A percentile compares a stretch with the other conserved stretches of the same genome.
Evolutionary conservation across 1,284 basidiomycete genomes (phyloP).

Genomic region (Ceratobasidium sp.): DNA sequence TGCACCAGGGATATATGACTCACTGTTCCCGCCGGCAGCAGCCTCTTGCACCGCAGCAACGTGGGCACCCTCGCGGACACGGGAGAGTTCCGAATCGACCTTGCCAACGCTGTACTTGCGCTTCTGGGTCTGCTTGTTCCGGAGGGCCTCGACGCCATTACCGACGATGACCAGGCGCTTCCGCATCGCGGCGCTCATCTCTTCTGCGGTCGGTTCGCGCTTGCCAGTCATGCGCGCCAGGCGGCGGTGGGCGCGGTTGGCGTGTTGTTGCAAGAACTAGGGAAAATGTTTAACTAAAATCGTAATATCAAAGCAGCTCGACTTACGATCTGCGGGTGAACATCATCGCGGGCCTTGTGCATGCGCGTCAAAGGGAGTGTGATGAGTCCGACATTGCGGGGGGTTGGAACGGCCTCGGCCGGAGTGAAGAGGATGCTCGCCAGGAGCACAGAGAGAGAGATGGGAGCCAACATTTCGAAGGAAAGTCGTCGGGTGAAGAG

Average conservation of each 20-base stretch:
- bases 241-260: conserved; percentile 73
- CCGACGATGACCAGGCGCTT: conserved; percentile 64
- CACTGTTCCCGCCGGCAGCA: conserved; percentile 8
- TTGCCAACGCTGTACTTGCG: conserved; percentile 38
- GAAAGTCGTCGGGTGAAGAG: conserved; percentile 14
- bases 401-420: conserved; percentile 30
- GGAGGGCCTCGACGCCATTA: conserved; percentile 40
- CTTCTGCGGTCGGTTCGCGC: conserved; percentile 62
- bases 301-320: not conserved
- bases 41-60: conserved; percentile 23
- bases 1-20: conserved; percentile 9
- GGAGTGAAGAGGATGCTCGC: conserved; percentile 39
- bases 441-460: conserved; percentile 43
- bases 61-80: conserved; percentile 18
- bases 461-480: conserved; percentile 24
- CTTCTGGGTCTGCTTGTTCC: conserved; percentile 32
- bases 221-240: conserved; percentile 73
- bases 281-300: conserved; percentile 12
- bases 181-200: conserved; percentile 64
- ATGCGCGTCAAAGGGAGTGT: conserved; percentile 69
- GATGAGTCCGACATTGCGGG: conserved; percentile 58
- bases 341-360: conserved; percentile 56
- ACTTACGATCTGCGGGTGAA: conserved; percentile 74
- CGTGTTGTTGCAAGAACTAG: conserved; percentile 75
- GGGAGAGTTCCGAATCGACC: conserved; percentile 38